Percentiles rank a stretch among this genome's conserved stretches.
Evolutionary conservation across 2,329 filamentous ascomycete species (phyloP).

Genomic region (Chaetomiaceae sp.): DNA sequence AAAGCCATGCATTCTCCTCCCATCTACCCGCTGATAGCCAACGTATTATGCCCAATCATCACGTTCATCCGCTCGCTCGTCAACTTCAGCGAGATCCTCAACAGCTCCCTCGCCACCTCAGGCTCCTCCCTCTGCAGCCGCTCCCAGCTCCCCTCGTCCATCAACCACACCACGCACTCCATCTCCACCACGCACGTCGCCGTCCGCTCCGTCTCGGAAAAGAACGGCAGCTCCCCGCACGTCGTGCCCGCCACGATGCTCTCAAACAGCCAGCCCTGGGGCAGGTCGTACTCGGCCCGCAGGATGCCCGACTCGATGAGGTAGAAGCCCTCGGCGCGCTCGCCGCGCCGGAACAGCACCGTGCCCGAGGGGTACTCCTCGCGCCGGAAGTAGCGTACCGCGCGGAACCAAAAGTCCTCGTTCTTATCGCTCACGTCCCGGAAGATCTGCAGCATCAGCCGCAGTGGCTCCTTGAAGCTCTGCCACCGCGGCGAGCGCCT

Average conservation of each 20-base stretch:
- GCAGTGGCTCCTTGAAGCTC: conserved; percentile 82
- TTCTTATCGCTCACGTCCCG: conserved; percentile 78
- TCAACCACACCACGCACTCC: conserved; percentile 76
- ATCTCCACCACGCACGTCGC: conserved; percentile 81
- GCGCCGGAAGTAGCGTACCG: conserved; percentile 67
- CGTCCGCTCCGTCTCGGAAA: conserved; percentile 81
- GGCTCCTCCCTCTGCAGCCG: conserved; percentile 66
- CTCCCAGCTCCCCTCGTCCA: conserved; percentile 68
- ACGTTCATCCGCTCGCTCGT: conserved; percentile 86
- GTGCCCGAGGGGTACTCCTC: conserved; percentile 64
- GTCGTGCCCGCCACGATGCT: conserved; percentile 92
- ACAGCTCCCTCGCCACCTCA: conserved; percentile 75
- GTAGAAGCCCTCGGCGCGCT: conserved; percentile 79
- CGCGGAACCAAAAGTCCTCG: conserved; percentile 92
- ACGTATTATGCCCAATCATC: conserved; percentile 54
- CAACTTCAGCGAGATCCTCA: conserved; percentile 85
- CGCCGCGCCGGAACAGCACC: conserved; percentile 72
- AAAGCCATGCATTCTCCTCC: neutral
- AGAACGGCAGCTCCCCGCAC: conserved; percentile 94
- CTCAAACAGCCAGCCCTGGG: conserved; percentile 84
- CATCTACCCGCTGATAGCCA: conserved; percentile 44
- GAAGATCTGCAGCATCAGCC: conserved; percentile 92
- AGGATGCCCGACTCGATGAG: conserved; percentile 85
- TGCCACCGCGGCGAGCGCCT: conserved; percentile 66
- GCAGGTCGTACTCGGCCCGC: conserved; percentile 82